Evolutionary conservation across 306 rosid species (phyloP), one percentile per base, ranked within the genome.

Genomic region (Elaeagnus macrophylla): DNA sequence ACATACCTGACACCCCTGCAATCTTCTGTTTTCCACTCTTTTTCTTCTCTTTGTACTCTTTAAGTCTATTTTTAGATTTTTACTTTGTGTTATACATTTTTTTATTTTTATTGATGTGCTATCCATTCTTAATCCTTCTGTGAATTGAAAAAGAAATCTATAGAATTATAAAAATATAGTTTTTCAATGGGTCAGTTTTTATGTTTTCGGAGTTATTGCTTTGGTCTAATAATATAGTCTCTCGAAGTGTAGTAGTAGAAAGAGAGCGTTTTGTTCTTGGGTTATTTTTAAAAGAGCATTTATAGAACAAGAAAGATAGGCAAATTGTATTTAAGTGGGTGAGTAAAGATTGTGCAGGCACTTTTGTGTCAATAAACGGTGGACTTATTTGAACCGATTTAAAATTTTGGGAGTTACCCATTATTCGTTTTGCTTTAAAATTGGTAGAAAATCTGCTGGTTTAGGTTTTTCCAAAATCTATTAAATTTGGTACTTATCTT

Each of bases 1-100:
- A 17, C 42, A 54, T 7, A 16, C 46, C 59, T 57, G 55, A 70
- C 78, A 73, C 83, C 72, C 25, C 63, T 25, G 10, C 71, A 14
- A 13, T 12, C 25, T 50, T 42, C 8, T 41, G 13, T 14, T 20
- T 41, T 48, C n/a, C 12, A 4, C 1, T 6, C 48, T 11, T 18
- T 11, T 51, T 40, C 14, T 18, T 60, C 18, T 18, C 6, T 15
- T 20, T 37, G 16, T 52, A 15, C 13, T 9, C 40, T 16, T 6
- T 2, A 10, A 3, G 10, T 36, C n/a, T 16, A 11, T 1, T 4
- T 19, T 39, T 12, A 11, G 4, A 3, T 1, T 3, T 13, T 6
- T 15, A 50, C 2, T 10, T 8, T 8, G 11, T 7, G 25, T 20
- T 51, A 9, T 20, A 7, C 1, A 15, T 19, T 1, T 9, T 9